phyloP scores from a whole-genome alignment of 352 stramenopile genomes.

The Elongisporangium prolatum region DNA sequence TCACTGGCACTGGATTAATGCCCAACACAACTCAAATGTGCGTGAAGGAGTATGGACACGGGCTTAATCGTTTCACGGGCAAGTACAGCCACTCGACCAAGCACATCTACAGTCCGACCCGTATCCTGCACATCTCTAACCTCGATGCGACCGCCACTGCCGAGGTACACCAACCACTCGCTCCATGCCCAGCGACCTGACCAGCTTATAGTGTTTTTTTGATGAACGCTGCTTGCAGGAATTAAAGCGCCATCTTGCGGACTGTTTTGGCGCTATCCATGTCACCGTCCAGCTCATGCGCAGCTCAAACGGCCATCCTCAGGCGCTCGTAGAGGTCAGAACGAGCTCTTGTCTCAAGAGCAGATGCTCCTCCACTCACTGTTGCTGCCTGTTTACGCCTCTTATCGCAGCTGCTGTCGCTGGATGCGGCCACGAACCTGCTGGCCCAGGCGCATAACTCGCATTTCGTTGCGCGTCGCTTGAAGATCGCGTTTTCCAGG shows the following conservation, averaged over 20 bases:
- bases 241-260: slow-evolving; percentile 26
- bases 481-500: slow-evolving; percentile 62
- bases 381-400: neutral
- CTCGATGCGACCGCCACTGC: slow-evolving; percentile 29
- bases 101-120: slow-evolving; percentile 65
- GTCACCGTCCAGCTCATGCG: slow-evolving; percentile 43
- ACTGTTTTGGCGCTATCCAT: slow-evolving; percentile 33
- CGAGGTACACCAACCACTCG: slow-evolving; percentile 15
- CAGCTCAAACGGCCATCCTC: slow-evolving; percentile 38
- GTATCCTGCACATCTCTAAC: slow-evolving; percentile 61
- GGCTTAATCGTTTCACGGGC: slow-evolving; percentile 55
- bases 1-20: neutral
- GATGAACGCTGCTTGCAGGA: slow-evolving; percentile 13
- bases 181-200: neutral
- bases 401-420: slow-evolving; percentile 27
- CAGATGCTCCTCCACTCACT: neutral
- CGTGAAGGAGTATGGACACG: slow-evolving; percentile 46
- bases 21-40: slow-evolving; percentile 1
- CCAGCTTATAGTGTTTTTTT: too few relatives aligned
- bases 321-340: slow-evolving; percentile 40
- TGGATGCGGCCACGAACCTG: slow-evolving; percentile 48
- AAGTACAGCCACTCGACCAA: slow-evolving; percentile 53
- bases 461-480: slow-evolving; percentile 19
- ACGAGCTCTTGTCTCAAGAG: neutral
- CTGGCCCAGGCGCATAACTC: slow-evolving; percentile 49